These are phyloP conservation scores for Penstemon barbatus DNA, from an alignment of 257 asterid genomes.

Conservation along the genomic window DNA sequence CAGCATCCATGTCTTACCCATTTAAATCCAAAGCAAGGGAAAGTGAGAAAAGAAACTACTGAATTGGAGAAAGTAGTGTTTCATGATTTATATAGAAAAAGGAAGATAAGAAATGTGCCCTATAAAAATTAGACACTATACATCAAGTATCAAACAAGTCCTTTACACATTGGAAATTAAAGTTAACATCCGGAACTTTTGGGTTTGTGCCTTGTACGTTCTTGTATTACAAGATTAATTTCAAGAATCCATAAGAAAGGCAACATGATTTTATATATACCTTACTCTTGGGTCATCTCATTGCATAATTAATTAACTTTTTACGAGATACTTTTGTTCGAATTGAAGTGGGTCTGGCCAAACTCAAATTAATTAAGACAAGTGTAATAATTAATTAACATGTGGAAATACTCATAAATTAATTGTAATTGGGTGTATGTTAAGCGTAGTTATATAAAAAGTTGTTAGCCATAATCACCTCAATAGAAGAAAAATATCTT, in stretches of 20 bases:
- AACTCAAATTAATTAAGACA: too few species aligned
- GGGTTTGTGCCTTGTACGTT: slow-evolving; percentile 29
- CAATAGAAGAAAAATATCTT: too few species aligned
- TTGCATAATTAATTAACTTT: too few species aligned
- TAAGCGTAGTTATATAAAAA: too few species aligned
- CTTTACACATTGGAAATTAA: slow-evolving; percentile 1
- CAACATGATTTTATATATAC: background rate
- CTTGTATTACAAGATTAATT: slow-evolving; percentile 5
- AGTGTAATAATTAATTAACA: too few species aligned
- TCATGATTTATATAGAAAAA: slow-evolving; percentile 20
- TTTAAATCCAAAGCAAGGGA: slow-evolving; percentile 11
- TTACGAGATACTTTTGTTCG: too few species aligned
- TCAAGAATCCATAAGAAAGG: background rate
- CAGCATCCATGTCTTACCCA: slow-evolving; percentile 1
- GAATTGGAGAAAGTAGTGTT: background rate
- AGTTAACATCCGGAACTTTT: slow-evolving; percentile 24
- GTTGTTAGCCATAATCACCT: too few species aligned
- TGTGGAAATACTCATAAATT: too few species aligned
- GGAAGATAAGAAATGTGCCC: slow-evolving; percentile 29
- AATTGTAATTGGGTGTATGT: too few species aligned
- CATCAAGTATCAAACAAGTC: background rate
- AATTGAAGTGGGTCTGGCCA: too few species aligned
- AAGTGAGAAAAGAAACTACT: slow-evolving; percentile 4
- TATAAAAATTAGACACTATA: slow-evolving; percentile 13
- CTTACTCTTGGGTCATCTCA: too few species aligned